Evolutionary conservation across 306 rosid species (phyloP).

Genomic region (Citrullus mucosospermus): DNA sequence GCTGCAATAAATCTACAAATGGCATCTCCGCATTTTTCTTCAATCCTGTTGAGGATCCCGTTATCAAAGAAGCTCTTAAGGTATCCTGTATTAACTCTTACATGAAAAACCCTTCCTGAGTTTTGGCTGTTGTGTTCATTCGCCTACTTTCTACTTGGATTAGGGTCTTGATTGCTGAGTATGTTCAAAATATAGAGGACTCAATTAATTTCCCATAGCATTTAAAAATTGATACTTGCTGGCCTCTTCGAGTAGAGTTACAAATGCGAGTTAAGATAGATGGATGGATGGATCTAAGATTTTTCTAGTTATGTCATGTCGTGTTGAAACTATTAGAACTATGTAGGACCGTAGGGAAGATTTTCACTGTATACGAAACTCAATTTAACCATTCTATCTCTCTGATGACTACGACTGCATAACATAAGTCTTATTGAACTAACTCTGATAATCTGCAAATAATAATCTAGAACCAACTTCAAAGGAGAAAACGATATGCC

Average conservation of each 20-base stretch:
- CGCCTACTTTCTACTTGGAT: not conserved
- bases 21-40: conserved; percentile 41
- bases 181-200: not conserved
- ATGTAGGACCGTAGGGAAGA: not conserved
- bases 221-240: not conserved
- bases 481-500: not conserved
- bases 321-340: not conserved
- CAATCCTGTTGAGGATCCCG: conserved; percentile 59
- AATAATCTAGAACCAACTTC: not conserved
- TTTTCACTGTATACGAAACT: too few relatives aligned
- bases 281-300: not conserved
- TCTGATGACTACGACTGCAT: not conserved
- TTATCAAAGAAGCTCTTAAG: conserved; percentile 63
- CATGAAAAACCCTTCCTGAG: not conserved
- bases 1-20: not conserved
- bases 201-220: not conserved
- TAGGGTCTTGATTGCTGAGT: not conserved
- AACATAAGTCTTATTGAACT: not conserved
- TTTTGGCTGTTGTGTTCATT: not conserved
- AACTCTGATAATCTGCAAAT: not conserved
- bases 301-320: not conserved
- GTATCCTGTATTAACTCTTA: conserved; percentile 15
- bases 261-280: not conserved
- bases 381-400: not conserved
- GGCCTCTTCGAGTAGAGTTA: not conserved